Evolutionary conservation across 441 rosid species (phyloP).

Genomic region (Populus tomentosa): DNA sequence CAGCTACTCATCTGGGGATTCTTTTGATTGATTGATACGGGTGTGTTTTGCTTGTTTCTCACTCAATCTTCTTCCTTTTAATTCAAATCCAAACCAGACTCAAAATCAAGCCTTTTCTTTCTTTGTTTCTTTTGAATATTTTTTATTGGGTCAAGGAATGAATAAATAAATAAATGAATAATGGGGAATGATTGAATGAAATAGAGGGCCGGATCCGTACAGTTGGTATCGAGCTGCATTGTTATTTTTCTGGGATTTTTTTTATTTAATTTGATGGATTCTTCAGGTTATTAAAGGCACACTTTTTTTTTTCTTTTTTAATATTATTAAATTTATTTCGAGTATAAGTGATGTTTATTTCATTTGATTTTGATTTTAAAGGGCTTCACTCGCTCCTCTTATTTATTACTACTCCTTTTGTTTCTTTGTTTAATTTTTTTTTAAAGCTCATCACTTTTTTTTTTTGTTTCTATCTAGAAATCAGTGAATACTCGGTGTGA

Average conservation of each 20-base stretch:
- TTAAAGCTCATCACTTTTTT: neutral
- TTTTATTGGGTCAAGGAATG: neutral
- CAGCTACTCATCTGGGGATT: neutral
- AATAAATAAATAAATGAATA: too few relatives aligned
- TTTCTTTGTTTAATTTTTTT: neutral
- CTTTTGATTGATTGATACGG: too few relatives aligned
- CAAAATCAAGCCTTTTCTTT: neutral
- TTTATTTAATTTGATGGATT: neutral
- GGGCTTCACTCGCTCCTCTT: neutral
- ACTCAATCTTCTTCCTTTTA: too few relatives aligned
- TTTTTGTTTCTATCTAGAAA: neutral
- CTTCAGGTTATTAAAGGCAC: neutral
- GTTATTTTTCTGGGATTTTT: constrained; percentile 28
- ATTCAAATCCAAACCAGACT: neutral
- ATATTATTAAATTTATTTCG: neutral
- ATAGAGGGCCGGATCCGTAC: constrained; percentile 36
- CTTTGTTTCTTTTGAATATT: neutral
- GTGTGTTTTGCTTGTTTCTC: too few relatives aligned
- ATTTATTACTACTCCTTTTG: neutral
- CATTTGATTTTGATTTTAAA: neutral
- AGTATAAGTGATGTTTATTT: neutral
- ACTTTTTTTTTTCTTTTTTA: neutral
- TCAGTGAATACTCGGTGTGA: neutral
- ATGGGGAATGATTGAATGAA: constrained; percentile 1
- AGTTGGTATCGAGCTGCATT: constrained; percentile 32